Base-by-base conservation (phyloP, 108 stramenopile species). In the Stephanodiscus minutulus region DNA sequence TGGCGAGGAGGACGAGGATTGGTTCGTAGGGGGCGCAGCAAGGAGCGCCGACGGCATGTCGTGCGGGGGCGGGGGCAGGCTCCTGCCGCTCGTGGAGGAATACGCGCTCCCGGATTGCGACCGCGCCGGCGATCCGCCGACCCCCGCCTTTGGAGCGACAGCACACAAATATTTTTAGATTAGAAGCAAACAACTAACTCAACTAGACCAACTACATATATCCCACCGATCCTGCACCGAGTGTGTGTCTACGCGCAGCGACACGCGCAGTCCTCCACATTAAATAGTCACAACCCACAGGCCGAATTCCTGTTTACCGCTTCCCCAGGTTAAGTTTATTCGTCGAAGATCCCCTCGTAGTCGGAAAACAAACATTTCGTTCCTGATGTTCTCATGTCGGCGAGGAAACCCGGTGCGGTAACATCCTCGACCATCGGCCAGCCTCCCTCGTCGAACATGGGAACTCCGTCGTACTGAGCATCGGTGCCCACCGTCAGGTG, bases 371-470 rank as follows among this genome's bases (percentile, higher is more conserved):
- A 48, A 22, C 66, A 56, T 27, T 29, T 67, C 31, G 66, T 36
- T 22, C 54, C 53, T 6, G 54, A 55, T 2, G 66, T 25, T 54
- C 66, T 67, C 66, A 56, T 67, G 44, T 64, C 63, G 36, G 63
- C 63, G 46, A 64, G 63, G 28, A 44, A 64, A 10, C 63, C 69
- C 39, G 59, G 29, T 5, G 47, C 67, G 31, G 68, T 29, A 13
- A 49, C 57, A 76, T 61, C 49, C 37, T 71, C 76, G 10, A 55
- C 62, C 52, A 84, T 68, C n/a, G 91, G 91, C 91, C 91, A 92
- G 2, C 86, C 87, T 25, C 90, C 92, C 49, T 89, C 86, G 67
- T 93, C 90, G 83, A 88, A 91, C 88, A 93, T 93, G 7, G 92
- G 92, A 10, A 93, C 69, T 63, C 87, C 76, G 49, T 85, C 86